Base-by-base conservation (phyloP, 768 basidiomycete genomes). In the Mycena chlorophos region DNA sequence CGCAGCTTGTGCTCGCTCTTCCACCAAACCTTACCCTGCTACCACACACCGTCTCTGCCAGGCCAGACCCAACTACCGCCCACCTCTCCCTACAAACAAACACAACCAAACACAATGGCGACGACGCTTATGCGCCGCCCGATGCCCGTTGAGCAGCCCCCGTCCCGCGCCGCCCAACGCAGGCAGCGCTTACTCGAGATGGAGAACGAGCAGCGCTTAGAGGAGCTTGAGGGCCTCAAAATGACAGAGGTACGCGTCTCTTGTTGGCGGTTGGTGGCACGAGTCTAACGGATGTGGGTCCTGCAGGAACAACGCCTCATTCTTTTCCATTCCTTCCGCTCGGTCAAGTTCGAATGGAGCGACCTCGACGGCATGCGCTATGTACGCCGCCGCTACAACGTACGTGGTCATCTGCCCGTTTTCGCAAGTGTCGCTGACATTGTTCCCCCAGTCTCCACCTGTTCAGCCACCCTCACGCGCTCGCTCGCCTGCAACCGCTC, bases 291-390 rank as follows among this genome's bases (percentile, higher is more conserved):
- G 29, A 26, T 27, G 45, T 46, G 34, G 10, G 34, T 37, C 34
- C 34, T n/a, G 2, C 43, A 57, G 56, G 56, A 57, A 25, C 56
- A 57, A 20, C 56, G 56, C 51, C 45, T 46, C 6, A 46, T 46
- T n/a, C 45, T 31, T 23, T 16, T 42, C 49, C 25, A 20, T 17
- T 30, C 39, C 17, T 51, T 28, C 38, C 28, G 39, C 20, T 40
- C 46, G 34, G 37, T 57, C 16, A 55, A 26, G 40, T 57, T 47
- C 40, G 84, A 86, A 58, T 86, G 85, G 62, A 73, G 75, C 52
- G 84, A 86, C 66, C 74, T 86, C 16, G 84, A 86, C 52, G 84
- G 84, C 0, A 68, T 82, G 30, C 73, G 76, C 31, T 83, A 29
- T 8, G 49, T 61, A 3, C 48, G 52, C 4, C 27, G 60, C 16